These are phyloP conservation scores for Lagerstroemia speciosa DNA, from an alignment of 345 rosid genomes.

Conservation along the genomic window DNA sequence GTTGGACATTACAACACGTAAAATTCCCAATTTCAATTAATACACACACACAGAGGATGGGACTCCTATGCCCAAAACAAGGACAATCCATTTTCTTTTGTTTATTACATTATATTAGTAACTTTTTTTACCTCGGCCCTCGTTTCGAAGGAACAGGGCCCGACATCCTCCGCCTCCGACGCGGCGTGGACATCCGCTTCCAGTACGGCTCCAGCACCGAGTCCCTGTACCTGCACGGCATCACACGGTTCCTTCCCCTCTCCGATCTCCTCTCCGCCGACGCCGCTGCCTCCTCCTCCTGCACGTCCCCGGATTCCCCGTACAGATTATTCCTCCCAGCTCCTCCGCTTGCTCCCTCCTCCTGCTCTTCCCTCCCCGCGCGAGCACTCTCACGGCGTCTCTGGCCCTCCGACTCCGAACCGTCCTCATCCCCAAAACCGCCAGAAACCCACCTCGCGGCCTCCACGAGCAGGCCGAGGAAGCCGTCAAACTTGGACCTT, in stretches of 20 bases:
- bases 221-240: slow-evolving; percentile 40
- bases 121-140: neutral
- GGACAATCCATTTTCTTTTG: neutral
- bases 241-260: slow-evolving; percentile 33
- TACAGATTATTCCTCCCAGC: neutral
- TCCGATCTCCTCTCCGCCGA: slow-evolving; percentile 28
- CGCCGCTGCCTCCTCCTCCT: slow-evolving; percentile 7
- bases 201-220: slow-evolving; percentile 30
- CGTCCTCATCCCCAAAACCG: slow-evolving; percentile 1
- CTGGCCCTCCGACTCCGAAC: slow-evolving; percentile 1
- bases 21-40: too few species aligned
- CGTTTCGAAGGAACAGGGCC: neutral
- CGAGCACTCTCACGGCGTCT: neutral
- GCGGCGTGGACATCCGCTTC: slow-evolving; percentile 13
- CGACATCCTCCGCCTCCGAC: slow-evolving; percentile 14
- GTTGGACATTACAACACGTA: too few species aligned
- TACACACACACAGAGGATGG: too few species aligned
- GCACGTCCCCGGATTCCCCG: slow-evolving; percentile 3
- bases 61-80: too few species aligned
- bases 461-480: slow-evolving; percentile 24
- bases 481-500: slow-evolving; percentile 6
- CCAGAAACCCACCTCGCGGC: slow-evolving; percentile 32
- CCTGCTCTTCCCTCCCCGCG: slow-evolving; percentile 1
- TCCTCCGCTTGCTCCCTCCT: neutral
- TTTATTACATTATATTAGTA: neutral